Base-by-base conservation (phyloP, 2,329 filamentous ascomycete genomes). In the Bipolaris sorokiniana region DNA sequence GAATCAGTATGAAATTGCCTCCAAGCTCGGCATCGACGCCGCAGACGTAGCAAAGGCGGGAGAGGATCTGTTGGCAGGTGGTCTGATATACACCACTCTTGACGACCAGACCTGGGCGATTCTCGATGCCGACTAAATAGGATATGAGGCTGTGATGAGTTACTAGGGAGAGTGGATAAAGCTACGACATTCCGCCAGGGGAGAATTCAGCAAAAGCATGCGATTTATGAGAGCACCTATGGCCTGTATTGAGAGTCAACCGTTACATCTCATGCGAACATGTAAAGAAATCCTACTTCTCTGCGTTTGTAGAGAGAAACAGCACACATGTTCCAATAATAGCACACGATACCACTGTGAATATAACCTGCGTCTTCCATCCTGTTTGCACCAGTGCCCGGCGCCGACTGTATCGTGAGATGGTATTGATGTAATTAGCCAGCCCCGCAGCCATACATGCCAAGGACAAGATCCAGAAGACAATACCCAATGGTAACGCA, bases 91-190 rank as follows among this genome's bases (percentile, higher is more conserved):
- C 79, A 91, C 92, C 26, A 99, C 96, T 9, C 84, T 96, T 54
- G 92, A 98, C 77, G 94, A 98, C 70, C 85, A 91, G 77, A 98
- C 94, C 0, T 98, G 91, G 89, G 91, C 92, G 41, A 81, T 96
- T 62, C 80, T 97, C 59, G 91, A 96, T 57, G 86, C 67, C 34
- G 69, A 75, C 56, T 75, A 65, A 54, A 45, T 1, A 23, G 20
- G 5, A n/a, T 18, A 26, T 49, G 15, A 7, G 31, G 18, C 34
- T 18, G 13, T 22, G 13, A 11, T 16, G 33, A 26, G 26, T 16
- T 11, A n/a, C 2, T 9, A 9, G 18, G 36, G 13, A 26, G 7
- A 6, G 7, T 15, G 36, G 36, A 37, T 16, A 47, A 40, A 38
- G 26, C 9, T 46, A 20, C 11, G 28, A 5, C 16, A 31, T 37